These are phyloP conservation scores for Phytophthora cactorum DNA, from an alignment of 352 stramenopile genomes.

Conservation along the genomic window DNA sequence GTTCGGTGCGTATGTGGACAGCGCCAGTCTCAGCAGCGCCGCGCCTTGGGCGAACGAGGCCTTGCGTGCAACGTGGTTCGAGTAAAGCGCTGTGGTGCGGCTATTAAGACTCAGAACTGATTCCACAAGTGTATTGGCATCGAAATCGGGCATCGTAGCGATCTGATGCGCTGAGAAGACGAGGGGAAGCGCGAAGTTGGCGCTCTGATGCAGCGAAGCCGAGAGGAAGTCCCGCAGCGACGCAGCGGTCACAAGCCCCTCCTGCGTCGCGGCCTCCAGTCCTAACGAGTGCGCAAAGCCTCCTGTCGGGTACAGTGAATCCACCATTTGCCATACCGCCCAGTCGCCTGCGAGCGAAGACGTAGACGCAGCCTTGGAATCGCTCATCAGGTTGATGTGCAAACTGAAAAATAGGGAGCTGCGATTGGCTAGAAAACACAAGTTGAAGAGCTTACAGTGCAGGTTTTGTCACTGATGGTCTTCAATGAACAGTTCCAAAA, in stretches of 20 bases:
- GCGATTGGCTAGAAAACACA: neutral
- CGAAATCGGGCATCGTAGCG: constrained; percentile 3
- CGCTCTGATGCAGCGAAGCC: constrained; percentile 70
- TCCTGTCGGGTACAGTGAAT: constrained; percentile 84
- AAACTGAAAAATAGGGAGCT: neutral
- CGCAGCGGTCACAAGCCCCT: constrained; percentile 53
- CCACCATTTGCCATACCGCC: constrained; percentile 81
- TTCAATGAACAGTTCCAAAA: no score
- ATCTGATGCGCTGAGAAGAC: constrained; percentile 62
- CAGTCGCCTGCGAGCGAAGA: constrained; percentile 35
- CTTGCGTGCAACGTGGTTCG: constrained; percentile 83
- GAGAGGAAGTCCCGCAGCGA: constrained; percentile 68
- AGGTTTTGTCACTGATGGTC: no score
- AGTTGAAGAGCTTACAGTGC: neutral
- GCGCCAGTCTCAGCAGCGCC: constrained; percentile 69
- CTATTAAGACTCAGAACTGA: constrained; percentile 60
- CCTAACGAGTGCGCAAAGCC: constrained; percentile 86
- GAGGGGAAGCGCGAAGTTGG: constrained; percentile 76
- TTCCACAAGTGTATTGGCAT: constrained; percentile 35
- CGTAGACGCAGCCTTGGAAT: neutral
- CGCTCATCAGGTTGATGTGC: neutral
- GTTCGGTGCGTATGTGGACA: constrained; percentile 54
- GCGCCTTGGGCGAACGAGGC: constrained; percentile 77
- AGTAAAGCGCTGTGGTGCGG: constrained; percentile 59
- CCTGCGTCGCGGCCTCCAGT: constrained; percentile 78